Evolutionary conservation across 306 rosid species (phyloP).

Genomic region (Gynostemma pentaphyllum): DNA sequence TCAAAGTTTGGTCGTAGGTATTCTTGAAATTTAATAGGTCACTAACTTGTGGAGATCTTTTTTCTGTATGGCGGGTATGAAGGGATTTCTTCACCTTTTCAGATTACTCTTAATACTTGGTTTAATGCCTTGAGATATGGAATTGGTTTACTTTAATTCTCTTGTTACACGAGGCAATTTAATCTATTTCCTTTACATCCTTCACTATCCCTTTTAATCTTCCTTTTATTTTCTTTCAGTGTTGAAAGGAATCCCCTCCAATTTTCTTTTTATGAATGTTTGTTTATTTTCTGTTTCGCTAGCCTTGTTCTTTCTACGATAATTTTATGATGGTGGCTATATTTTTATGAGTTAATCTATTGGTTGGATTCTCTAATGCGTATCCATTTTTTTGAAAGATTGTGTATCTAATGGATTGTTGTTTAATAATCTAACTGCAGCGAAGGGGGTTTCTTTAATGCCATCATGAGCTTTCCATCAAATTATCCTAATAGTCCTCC

Average conservation of each 20-base stretch:
- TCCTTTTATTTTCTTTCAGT: neutral
- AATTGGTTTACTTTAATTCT: neutral
- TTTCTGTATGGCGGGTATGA: too few species aligned
- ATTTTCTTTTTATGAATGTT: neutral
- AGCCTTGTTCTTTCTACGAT: neutral
- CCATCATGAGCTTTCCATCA: constrained; percentile 85
- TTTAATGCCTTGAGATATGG: neutral
- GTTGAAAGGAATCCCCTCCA: neutral
- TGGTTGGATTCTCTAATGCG: too few species aligned
- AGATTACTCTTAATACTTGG: neutral
- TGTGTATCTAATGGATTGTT: neutral
- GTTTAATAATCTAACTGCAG: constrained; percentile 31
- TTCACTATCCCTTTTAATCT: too few species aligned
- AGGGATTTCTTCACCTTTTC: too few species aligned
- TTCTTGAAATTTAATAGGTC: too few species aligned
- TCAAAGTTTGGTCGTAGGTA: too few species aligned
- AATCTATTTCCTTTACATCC: neutral
- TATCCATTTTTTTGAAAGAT: too few species aligned
- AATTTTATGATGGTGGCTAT: neutral
- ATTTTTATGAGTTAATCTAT: neutral
- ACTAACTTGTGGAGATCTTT: too few species aligned
- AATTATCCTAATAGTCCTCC: constrained; percentile 98
- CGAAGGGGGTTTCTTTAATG: constrained; percentile 95
- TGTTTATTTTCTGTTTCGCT: neutral
- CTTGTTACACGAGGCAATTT: neutral